A percentile compares a stretch with the other conserved stretches of the same genome.
These are phyloP conservation scores for Omphalea diandra DNA, from an alignment of 441 rosid genomes.

Conservation along the genomic window DNA sequence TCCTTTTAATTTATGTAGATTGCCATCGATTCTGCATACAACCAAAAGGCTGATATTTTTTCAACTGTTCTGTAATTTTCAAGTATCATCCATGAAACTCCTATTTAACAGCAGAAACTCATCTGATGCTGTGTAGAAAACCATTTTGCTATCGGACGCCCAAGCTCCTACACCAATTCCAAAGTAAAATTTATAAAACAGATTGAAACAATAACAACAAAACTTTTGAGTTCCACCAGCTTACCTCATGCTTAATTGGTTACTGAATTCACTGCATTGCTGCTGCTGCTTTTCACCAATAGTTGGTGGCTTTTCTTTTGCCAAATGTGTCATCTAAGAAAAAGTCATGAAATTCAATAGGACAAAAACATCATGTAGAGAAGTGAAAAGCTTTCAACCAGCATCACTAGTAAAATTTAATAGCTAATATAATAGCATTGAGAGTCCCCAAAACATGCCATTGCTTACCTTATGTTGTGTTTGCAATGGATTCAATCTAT, in stretches of 20 bases:
- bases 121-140: constrained; percentile 2
- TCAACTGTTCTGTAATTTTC: constrained; percentile 17
- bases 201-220: neutral
- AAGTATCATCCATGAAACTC: constrained; percentile 20
- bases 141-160: constrained; percentile 37
- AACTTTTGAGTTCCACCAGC: constrained; percentile 4
- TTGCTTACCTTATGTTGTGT: constrained; percentile 63
- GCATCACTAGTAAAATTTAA: neutral
- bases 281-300: constrained; percentile 30
- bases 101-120: constrained; percentile 12
- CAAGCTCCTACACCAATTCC: constrained; percentile 42
- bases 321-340: constrained; percentile 36
- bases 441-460: neutral
- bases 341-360: neutral
- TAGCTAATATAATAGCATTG: neutral
- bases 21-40: constrained; percentile 24
- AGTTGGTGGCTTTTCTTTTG: constrained; percentile 35
- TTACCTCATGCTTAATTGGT: constrained; percentile 41
- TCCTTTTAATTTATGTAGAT: constrained; percentile 20
- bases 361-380: neutral
- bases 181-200: neutral
- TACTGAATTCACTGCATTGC: constrained; percentile 34
- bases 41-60: constrained; percentile 19
- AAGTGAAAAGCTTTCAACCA: neutral
- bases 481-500: constrained; percentile 56